phyloP scores from a whole-genome alignment of 768 basidiomycete genomes.

The Imleria badia region DNA sequence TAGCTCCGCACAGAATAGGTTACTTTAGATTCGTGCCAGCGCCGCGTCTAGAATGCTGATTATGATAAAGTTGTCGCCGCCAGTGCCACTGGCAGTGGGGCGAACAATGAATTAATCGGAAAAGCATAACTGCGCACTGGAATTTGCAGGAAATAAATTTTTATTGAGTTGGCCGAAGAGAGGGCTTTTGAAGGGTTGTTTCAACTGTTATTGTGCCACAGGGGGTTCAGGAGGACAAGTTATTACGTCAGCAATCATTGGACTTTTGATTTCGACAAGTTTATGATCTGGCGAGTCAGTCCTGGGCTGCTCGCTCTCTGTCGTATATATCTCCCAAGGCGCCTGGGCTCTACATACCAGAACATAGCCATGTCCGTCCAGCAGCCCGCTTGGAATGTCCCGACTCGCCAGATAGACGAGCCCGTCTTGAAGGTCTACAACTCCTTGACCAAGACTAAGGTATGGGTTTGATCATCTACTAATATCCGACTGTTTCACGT shows the following conservation, averaged over 20 bases:
- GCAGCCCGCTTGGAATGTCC: slow-evolving; percentile 55
- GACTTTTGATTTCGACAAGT: slow-evolving; percentile 1
- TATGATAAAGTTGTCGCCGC: not conserved
- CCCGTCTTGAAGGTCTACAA: slow-evolving; percentile 79
- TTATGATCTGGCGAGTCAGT: slow-evolving; percentile 27
- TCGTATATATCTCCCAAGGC: slow-evolving; percentile 7
- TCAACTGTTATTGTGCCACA: too few relatives aligned
- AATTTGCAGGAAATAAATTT: slow-evolving; percentile 8
- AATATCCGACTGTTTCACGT: slow-evolving; percentile 9
- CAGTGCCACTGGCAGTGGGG: not conserved
- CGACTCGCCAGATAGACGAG: slow-evolving; percentile 37
- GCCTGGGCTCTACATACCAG: slow-evolving; percentile 1
- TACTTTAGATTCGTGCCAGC: not conserved
- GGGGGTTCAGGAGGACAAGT: not conserved
- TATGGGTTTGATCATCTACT: slow-evolving; percentile 34
- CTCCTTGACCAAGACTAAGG: slow-evolving; percentile 90
- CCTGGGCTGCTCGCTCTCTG: slow-evolving; percentile 1
- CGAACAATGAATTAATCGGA: not conserved
- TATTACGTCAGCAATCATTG: slow-evolving; percentile 24
- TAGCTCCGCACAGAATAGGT: not conserved
- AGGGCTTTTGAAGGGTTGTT: too few relatives aligned
- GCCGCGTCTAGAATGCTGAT: not conserved
- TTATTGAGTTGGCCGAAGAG: not conserved
- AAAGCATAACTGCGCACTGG: not conserved
- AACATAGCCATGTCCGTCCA: slow-evolving; percentile 49